Evolutionary conservation across 2,329 filamentous ascomycete genomes (phyloP).

Genomic region (Gnomoniopsis sp.): DNA sequence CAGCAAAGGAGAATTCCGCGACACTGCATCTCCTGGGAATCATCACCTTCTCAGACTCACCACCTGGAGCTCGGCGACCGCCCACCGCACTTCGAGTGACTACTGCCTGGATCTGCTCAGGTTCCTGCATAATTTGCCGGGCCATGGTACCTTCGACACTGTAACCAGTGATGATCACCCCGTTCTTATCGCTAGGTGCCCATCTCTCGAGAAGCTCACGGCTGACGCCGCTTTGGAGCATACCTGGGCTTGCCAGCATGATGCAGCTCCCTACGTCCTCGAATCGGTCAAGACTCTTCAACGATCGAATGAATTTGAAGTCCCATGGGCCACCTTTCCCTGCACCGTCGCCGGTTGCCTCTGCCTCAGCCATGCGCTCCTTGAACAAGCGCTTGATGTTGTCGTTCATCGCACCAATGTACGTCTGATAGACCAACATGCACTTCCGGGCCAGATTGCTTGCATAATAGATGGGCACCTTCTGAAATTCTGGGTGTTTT

Average conservation of each 20-base stretch:
- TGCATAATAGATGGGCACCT: slow-evolving; percentile 94
- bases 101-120: slow-evolving; percentile 89
- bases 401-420: slow-evolving; percentile 97
- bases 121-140: slow-evolving; percentile 90
- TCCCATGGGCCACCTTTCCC: slow-evolving; percentile 91
- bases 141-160: slow-evolving; percentile 99
- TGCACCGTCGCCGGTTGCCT: slow-evolving; percentile 70
- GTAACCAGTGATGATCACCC: slow-evolving; percentile 98
- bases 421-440: slow-evolving; percentile 98
- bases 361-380: slow-evolving; percentile 86
- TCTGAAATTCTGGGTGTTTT: slow-evolving; percentile 83
- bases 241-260: slow-evolving; percentile 96
- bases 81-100: slow-evolving; percentile 72
- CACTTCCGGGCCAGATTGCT: slow-evolving; percentile 92
- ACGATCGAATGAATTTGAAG: slow-evolving; percentile 86
- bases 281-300: slow-evolving; percentile 92
- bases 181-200: slow-evolving; percentile 95
- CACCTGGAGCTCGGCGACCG: slow-evolving; percentile 59
- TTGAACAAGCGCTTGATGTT: slow-evolving; percentile 96
- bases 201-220: slow-evolving; percentile 89
- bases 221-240: slow-evolving; percentile 95
- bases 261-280: slow-evolving; percentile 95
- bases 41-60: slow-evolving; percentile 81
- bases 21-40: slow-evolving; percentile 91
- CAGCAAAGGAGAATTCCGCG: slow-evolving; percentile 91